Conservation (phyloP, 345 rosid species). For the Boechera stricta region DNA sequence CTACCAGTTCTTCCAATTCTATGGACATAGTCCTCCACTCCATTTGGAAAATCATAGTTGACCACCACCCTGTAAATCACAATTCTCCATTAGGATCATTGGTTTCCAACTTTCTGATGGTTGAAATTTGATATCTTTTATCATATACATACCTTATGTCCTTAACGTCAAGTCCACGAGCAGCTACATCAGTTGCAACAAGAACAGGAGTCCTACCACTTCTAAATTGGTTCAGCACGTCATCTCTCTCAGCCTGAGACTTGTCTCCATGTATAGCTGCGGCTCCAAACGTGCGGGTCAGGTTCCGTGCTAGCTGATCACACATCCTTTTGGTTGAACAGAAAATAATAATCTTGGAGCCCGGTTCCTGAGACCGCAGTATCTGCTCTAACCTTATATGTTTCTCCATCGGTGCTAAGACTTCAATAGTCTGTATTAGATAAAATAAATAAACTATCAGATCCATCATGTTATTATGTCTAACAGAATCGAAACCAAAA, state of each 20-base stretch:
- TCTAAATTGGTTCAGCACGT: slow-evolving; percentile 75
- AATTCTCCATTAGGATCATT: slow-evolving; percentile 1
- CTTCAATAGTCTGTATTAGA: slow-evolving; percentile 66
- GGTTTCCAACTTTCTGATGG: neutral
- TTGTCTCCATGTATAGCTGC: slow-evolving; percentile 93
- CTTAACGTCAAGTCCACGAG: slow-evolving; percentile 88
- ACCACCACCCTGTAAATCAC: slow-evolving; percentile 75
- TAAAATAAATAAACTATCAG: neutral
- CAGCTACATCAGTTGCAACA: slow-evolving; percentile 94
- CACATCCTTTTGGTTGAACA: slow-evolving; percentile 94
- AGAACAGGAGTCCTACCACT: slow-evolving; percentile 85
- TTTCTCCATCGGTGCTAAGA: slow-evolving; percentile 77
- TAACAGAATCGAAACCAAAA: neutral
- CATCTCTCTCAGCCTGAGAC: slow-evolving; percentile 81
- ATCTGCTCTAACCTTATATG: slow-evolving; percentile 90
- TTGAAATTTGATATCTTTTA: neutral
- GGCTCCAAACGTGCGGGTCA: slow-evolving; percentile 73
- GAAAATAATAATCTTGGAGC: slow-evolving; percentile 79
- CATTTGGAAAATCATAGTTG: slow-evolving; percentile 95
- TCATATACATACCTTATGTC: slow-evolving; percentile 68
- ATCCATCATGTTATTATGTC: neutral
- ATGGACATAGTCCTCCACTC: slow-evolving; percentile 97
- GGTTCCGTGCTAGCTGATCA: slow-evolving; percentile 77
- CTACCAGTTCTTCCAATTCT: slow-evolving; percentile 98
- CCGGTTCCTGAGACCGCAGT: slow-evolving; percentile 81